Evolutionary conservation across 2,329 filamentous ascomycete species (phyloP), one percentile per base, ranked within the genome.

Genomic region (Endothia cerciana): DNA sequence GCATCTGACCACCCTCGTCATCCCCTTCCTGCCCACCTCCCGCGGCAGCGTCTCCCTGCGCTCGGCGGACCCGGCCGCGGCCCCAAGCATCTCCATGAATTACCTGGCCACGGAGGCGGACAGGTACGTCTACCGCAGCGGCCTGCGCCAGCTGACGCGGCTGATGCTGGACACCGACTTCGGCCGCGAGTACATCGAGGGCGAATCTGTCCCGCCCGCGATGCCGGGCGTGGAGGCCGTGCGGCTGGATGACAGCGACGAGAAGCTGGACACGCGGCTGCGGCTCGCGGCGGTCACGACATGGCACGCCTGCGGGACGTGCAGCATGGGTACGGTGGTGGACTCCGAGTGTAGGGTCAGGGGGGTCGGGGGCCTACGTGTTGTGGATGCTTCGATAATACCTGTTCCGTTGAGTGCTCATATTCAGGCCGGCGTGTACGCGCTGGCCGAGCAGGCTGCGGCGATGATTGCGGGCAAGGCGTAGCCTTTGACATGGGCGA

Each of bases 371-470:
- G 72, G 73, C n/a, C 70, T 81, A 36, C 75, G 77, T 17, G 72
- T 81, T 7, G 75, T 78, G 0, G 79, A 81, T 69, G 76, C 77
- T 13, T 79, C 74, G 11, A 73, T 79, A 8, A 73, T 79, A 25
- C 77, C 77, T 13, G 28, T 64, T 10, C 65, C 65, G 11, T 22
- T 66, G 36, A 60, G 65, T 60, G 65, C 61, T 33, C 62, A 66
- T n/a, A 41, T 55, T 11, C 65, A 66, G 36, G 62, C 65, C 17
- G 41, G 62, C 0, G 30, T 66, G 25, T 66, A 66, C 17, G 62
- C 56, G 15, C 57, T 64, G 38, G 40, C 38, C 6, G 65, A 66
- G 36, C 62, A 64, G 62, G 57, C 62, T 2, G 57, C 56, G 4
- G 56, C 55, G 30, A 45, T 66, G 1, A 66, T 66, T 40, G 40